phyloP scores from a whole-genome alignment of 2,329 filamentous ascomycete species.

The Atkinsonella texensis region DNA sequence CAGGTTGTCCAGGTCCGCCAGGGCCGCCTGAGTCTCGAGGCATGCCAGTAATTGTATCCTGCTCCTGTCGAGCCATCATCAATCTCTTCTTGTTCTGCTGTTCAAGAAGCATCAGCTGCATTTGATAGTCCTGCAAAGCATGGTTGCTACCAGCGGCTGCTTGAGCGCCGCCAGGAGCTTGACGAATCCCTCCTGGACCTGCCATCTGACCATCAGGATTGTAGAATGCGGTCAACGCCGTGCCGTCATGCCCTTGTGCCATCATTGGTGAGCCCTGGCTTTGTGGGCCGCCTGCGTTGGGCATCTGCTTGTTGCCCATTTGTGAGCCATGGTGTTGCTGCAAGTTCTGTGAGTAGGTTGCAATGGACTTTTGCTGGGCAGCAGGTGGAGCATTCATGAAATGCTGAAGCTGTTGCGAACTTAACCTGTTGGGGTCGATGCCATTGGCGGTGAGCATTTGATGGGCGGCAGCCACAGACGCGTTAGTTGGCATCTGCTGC shows the following conservation, averaged over 20 bases:
- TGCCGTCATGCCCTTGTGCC: constrained; percentile 55
- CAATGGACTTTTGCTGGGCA: constrained; percentile 71
- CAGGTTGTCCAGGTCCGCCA: constrained; percentile 41
- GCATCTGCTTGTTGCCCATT: constrained; percentile 72
- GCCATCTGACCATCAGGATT: constrained; percentile 49
- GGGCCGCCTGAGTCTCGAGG: constrained; percentile 36
- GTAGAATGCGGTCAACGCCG: constrained; percentile 46
- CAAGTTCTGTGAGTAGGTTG: constrained; percentile 76
- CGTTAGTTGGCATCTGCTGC: constrained; percentile 49
- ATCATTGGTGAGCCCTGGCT: constrained; percentile 78
- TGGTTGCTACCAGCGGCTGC: constrained; percentile 53
- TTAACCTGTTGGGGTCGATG: constrained; percentile 64
- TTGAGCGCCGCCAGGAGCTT: constrained; percentile 34
- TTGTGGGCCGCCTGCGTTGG: constrained; percentile 57
- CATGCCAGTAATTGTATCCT: constrained; percentile 47
- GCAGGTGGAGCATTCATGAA: constrained; percentile 43
- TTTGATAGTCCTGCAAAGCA: constrained; percentile 76
- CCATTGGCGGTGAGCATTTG: constrained; percentile 56
- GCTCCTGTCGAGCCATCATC: constrained; percentile 71
- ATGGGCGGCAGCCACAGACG: constrained; percentile 38
- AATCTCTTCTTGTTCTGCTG: constrained; percentile 81
- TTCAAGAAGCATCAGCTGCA: constrained; percentile 78
- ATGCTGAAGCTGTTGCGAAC: constrained; percentile 61
- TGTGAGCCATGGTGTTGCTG: constrained; percentile 70
- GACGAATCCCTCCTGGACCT: constrained; percentile 46